Evolutionary conservation across 1,139 yeast species (phyloP).

Genomic region (Blastobotrys serpentis): DNA sequence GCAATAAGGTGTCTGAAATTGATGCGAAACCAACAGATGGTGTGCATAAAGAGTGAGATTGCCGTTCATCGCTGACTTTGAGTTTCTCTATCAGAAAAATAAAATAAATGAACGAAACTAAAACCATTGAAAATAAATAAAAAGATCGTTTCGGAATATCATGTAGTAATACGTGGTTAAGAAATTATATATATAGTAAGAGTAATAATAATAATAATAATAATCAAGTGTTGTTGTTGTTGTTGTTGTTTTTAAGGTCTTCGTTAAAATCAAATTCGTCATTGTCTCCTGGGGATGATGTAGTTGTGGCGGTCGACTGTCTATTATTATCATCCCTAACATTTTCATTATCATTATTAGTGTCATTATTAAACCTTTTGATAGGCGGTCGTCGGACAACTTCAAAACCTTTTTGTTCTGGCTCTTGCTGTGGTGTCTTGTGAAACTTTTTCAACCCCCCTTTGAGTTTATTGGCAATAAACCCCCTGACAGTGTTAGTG

Average conservation of each 20-base stretch:
- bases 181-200: no score
- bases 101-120: no score
- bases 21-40: no score
- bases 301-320: neutral
- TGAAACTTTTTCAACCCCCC: conserved; percentile 2
- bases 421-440: neutral
- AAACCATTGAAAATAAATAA: no score
- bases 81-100: no score
- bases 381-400: conserved; percentile 12
- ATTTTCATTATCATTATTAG: neutral
- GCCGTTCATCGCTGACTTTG: no score
- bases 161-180: no score
- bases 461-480: neutral
- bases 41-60: no score
- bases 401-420: conserved; percentile 10
- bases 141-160: no score
- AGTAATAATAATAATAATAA: no score
- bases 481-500: conserved; percentile 5
- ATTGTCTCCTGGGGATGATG: neutral
- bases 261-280: conserved; percentile 1
- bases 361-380: neutral
- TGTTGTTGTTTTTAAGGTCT: no score
- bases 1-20: no score
- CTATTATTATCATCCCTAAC: neutral
- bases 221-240: conserved; percentile 4